Evolutionary conservation across 2,329 filamentous ascomycete genomes (phyloP), one percentile per base, ranked within the genome.

Genomic region (Zymoseptoria tritici): DNA sequence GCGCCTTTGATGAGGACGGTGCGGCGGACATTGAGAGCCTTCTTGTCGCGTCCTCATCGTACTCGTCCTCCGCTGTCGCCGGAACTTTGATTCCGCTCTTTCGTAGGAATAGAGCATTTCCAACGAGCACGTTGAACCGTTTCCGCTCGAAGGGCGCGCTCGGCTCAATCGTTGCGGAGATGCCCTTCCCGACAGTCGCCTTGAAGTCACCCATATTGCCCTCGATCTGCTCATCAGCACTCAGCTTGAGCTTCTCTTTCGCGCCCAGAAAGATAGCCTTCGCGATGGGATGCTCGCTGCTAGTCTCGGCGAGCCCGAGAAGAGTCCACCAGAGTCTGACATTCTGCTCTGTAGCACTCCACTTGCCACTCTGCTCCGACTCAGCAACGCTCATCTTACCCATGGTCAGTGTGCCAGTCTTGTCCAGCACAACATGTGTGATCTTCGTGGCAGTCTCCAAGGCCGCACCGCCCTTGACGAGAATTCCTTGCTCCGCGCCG

Each of bases 391-490:
- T 95, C 91, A 99, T 97, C 76, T 92, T 95, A 52, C 94, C 94
- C 67, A 94, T 84, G 0, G 94, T 99, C 61, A 99, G 81, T 3
- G 93, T 97, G 29, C 93, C 93, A 1, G 93, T 97, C 82, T 97
- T 97, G 78, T 97, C 93, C 21, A 97, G 84, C 16, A 97, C 89
- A 20, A 97, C 84, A 67, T 96, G 89, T 1, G 87, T 95, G 66
- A 97, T 84, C 74, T 91, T 93, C 8, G 91, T 97, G 0, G 91
- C 89, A 4, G 85, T 91, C 77, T 99, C 93, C 3, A 99, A 80
- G 29, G 92, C 91, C 49, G 90, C 92, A 58, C 94, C 94, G 57
- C 94, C 93, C 77, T 99, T 99, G 73, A 97, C 91, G n/a, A 99
- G 80, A 67, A 99, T 99, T 22, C 94, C 94, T 67, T 96, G 88